Evolutionary conservation across 768 basidiomycete genomes (phyloP).

Genomic region (Hypholoma sublateritium): DNA sequence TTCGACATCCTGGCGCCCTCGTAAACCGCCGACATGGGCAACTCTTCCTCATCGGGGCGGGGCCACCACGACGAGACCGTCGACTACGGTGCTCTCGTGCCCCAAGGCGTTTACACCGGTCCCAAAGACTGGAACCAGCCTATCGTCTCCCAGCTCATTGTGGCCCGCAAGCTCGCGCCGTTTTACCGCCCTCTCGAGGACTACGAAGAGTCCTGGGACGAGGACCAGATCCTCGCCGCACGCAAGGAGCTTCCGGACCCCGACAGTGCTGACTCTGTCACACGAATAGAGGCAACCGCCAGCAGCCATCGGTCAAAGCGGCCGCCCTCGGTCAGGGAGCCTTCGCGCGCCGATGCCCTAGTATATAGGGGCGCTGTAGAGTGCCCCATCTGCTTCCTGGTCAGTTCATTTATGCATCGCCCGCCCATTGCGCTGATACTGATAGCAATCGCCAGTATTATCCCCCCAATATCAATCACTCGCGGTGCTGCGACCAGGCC

Average conservation of each 20-base stretch:
- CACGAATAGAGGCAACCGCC: conserved; percentile 44
- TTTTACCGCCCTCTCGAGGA: conserved; percentile 97
- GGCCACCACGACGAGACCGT: conserved; percentile 79
- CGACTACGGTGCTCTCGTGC: conserved; percentile 78
- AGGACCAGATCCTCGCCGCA: conserved; percentile 81
- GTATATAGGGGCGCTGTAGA: conserved; percentile 86
- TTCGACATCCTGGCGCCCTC: conserved; percentile 15
- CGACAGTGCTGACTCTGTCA: conserved; percentile 44
- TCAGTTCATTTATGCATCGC: conserved; percentile 40
- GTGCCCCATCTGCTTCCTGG: conserved; percentile 98
- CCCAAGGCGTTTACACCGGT: conserved; percentile 86
- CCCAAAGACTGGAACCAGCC: conserved; percentile 87
- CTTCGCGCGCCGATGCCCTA: conserved; percentile 70
- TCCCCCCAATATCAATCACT: conserved; percentile 94
- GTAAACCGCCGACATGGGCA: conserved; percentile 60
- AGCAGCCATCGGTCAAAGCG: conserved; percentile 49
- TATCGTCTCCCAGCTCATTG: conserved; percentile 84
- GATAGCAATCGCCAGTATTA: conserved; percentile 72
- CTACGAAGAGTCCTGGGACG: conserved; percentile 85
- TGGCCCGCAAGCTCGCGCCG: conserved; percentile 86
- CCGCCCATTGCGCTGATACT: conserved; percentile 20
- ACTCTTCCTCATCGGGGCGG: conserved; percentile 73
- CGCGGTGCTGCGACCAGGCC: conserved; percentile 96
- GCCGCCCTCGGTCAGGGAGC: conserved; percentile 60
- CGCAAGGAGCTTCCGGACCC: conserved; percentile 66